phyloP scores from a whole-genome alignment of 1,284 basidiomycete species.

The Malassezia restricta region DNA sequence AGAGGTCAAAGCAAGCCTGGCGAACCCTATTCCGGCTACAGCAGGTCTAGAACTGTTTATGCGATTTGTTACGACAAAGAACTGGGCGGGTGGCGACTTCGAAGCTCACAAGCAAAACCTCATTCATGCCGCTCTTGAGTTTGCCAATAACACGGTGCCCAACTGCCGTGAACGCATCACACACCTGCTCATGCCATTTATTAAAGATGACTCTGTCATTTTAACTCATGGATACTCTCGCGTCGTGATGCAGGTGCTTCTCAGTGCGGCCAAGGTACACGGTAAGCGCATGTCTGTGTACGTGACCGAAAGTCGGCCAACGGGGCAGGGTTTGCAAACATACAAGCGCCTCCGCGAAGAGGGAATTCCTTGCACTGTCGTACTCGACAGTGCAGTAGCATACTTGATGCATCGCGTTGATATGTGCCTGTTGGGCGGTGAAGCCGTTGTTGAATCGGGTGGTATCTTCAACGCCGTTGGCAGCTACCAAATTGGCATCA shows the following conservation, averaged over 20 bases:
- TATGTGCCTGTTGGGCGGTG: constrained; percentile 86
- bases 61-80: constrained; percentile 70
- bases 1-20: constrained; percentile 55
- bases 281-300: constrained; percentile 90
- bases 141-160: constrained; percentile 52
- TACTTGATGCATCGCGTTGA: constrained; percentile 94
- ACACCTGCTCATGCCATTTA: constrained; percentile 74
- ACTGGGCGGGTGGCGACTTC: constrained; percentile 69
- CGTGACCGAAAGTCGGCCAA: constrained; percentile 86
- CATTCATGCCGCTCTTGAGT: constrained; percentile 63
- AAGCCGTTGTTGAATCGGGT: constrained; percentile 87
- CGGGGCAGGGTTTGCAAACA: constrained; percentile 52
- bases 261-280: constrained; percentile 59
- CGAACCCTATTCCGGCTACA: constrained; percentile 71
- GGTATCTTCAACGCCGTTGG: constrained; percentile 58
- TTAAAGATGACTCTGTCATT: constrained; percentile 80
- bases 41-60: constrained; percentile 84
- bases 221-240: constrained; percentile 90
- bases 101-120: constrained; percentile 67
- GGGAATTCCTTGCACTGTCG: constrained; percentile 84
- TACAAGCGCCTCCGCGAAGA: constrained; percentile 50
- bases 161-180: constrained; percentile 76
- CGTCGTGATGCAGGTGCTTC: constrained; percentile 83
- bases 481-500: constrained; percentile 88
- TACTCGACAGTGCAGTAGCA: constrained; percentile 88